phyloP scores from a whole-genome alignment of 352 stramenopile genomes.

The Thalassiosira sp. region DNA sequence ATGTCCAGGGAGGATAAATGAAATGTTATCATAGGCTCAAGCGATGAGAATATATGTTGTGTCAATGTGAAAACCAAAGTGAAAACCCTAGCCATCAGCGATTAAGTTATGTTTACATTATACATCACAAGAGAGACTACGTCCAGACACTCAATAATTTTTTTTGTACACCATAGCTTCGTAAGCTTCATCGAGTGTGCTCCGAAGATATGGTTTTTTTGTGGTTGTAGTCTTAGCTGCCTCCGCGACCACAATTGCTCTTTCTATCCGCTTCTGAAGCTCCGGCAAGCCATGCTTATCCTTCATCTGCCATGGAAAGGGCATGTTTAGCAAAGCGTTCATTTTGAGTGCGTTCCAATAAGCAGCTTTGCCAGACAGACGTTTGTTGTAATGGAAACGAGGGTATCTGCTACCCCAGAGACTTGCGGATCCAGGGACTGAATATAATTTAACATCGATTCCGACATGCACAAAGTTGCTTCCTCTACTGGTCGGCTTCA shows the following conservation, averaged over 20 bases:
- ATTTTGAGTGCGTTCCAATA: constrained; percentile 52
- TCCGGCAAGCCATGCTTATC: constrained; percentile 41
- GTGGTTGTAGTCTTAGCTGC: constrained; percentile 7
- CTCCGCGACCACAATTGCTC: constrained; percentile 26
- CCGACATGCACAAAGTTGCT: constrained; percentile 53
- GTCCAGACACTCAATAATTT: constrained; percentile 9
- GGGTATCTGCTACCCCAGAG: constrained; percentile 32
- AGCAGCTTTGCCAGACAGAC: constrained; percentile 17
- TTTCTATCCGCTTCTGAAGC: constrained; percentile 48
- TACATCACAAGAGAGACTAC: not conserved
- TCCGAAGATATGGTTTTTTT: constrained; percentile 41
- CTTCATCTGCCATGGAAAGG: constrained; percentile 51
- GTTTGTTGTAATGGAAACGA: constrained; percentile 43
- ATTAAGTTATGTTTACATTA: too few relatives aligned
- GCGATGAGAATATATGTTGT: too few relatives aligned
- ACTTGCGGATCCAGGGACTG: constrained; percentile 22
- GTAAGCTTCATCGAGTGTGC: constrained; percentile 53
- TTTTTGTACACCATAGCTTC: constrained; percentile 46
- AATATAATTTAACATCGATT: constrained; percentile 55
- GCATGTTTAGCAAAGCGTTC: constrained; percentile 54
- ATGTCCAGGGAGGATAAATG: not conserved
- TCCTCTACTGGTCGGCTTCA: constrained; percentile 42
- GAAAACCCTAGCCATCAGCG: too few relatives aligned
- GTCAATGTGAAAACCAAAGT: too few relatives aligned
- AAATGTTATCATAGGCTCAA: too few relatives aligned